Percentiles rank a stretch among this genome's conserved stretches.
Conservation (phyloP, 768 basidiomycete species). For the Rhodotorula taiwanensis region DNA sequence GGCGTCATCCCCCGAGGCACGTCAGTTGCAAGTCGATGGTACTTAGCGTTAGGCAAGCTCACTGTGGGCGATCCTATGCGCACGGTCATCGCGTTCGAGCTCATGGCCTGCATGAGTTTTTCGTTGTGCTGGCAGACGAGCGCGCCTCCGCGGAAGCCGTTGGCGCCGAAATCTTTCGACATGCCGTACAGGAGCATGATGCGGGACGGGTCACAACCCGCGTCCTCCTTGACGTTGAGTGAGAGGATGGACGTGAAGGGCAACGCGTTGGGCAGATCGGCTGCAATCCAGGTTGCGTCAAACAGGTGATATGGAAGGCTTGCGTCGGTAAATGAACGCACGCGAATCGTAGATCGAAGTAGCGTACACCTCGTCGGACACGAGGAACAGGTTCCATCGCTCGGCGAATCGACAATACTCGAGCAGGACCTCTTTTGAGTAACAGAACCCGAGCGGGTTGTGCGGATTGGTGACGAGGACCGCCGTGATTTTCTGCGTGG, state of each 20-base stretch:
- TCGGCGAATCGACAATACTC: slow-evolving; percentile 24
- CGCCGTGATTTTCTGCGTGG: slow-evolving; percentile 3
- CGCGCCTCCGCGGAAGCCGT: slow-evolving; percentile 23
- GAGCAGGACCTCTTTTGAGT: slow-evolving; percentile 16
- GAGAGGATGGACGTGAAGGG: slow-evolving; percentile 16
- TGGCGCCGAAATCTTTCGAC: slow-evolving; percentile 28
- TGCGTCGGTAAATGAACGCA: slow-evolving; percentile 5
- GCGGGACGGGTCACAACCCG: slow-evolving; percentile 9
- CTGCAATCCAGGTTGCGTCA: too few relatives aligned
- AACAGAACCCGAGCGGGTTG: slow-evolving; percentile 32
- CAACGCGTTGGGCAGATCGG: not conserved
- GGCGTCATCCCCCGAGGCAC: too few relatives aligned
- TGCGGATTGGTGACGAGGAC: slow-evolving; percentile 21
- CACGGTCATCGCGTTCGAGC: slow-evolving; percentile 7
- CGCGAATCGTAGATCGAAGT: not conserved
- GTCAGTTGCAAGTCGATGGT: too few relatives aligned
- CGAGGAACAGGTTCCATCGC: slow-evolving; percentile 10
- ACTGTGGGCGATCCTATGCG: slow-evolving; percentile 23
- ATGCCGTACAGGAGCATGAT: slow-evolving; percentile 13
- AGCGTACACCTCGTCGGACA: slow-evolving; percentile 29
- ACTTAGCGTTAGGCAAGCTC: not conserved
- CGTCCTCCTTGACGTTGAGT: slow-evolving; percentile 11
- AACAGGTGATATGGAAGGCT: too few relatives aligned
- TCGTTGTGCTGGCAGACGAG: slow-evolving; percentile 21
- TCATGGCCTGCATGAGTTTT: slow-evolving; percentile 1